phyloP scores from a whole-genome alignment of 2,329 filamentous ascomycete species.

The Endocalyx cinctus region DNA sequence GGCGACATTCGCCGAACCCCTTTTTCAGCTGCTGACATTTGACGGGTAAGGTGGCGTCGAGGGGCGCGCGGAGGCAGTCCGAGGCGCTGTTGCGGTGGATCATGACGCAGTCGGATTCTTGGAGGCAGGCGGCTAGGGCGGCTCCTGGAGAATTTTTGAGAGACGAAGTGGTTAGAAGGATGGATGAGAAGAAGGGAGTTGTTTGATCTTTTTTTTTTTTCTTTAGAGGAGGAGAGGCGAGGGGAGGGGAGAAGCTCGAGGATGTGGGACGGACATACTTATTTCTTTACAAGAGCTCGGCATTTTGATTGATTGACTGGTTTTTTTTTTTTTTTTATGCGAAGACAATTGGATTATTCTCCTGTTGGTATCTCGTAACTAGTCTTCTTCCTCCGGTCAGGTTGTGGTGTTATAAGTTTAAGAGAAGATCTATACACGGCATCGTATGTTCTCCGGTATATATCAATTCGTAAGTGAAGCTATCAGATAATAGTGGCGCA shows the following conservation, averaged over 20 bases:
- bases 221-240: too few species aligned
- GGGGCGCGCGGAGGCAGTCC: slow-evolving; percentile 82
- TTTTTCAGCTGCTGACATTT: slow-evolving; percentile 91
- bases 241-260: too few species aligned
- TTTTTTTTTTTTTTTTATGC: too few species aligned
- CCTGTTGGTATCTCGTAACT: too few species aligned
- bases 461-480: too few species aligned
- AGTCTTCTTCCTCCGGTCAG: too few species aligned
- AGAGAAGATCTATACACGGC: too few species aligned
- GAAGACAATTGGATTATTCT: too few species aligned
- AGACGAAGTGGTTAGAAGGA: slow-evolving; percentile 4
- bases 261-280: too few species aligned
- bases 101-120: slow-evolving; percentile 95
- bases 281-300: slow-evolving; percentile 96
- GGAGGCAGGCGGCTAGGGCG: slow-evolving; percentile 89
- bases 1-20: slow-evolving; percentile 91
- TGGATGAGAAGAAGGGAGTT: background rate
- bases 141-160: slow-evolving; percentile 56
- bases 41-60: slow-evolving; percentile 74
- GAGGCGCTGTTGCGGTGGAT: slow-evolving; percentile 78
- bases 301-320: slow-evolving; percentile 50
- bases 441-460: too few species aligned
- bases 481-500: too few species aligned
- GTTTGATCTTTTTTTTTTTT: slow-evolving; percentile 2
- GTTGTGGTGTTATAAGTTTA: slow-evolving; percentile 4